Base-by-base conservation (phyloP, 2,329 filamentous ascomycete genomes). In the Trichoderma oligosporum region DNA sequence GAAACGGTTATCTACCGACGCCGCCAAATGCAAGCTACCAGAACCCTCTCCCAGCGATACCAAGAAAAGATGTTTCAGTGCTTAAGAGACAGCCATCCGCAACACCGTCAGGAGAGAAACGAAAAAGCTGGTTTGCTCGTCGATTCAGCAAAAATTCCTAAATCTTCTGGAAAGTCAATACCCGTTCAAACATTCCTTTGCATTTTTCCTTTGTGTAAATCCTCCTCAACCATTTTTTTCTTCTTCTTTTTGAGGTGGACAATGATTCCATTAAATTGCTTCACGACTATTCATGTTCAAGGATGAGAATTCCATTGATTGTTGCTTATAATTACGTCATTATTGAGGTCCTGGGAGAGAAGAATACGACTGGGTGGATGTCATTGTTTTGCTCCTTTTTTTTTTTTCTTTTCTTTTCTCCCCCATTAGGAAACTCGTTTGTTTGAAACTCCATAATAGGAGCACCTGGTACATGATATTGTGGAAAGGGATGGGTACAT, bases 101-200 rank as follows among this genome's bases (percentile, higher is more conserved):
- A 25, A 65, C 66, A 47, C 65, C 60, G 20, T 52, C 33, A 18
- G 68, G 68, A 11, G 87, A 91, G 60, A 96, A 96, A 79, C 82
- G 89, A 62, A 92, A 91, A 80, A 94, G 91, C 70, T 96, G 92
- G 91, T 86, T 97, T 66, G 84, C 88, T 68, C 84, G 85, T 65
- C 82, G 86, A 56, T 94, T 96, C 72, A 94, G 88, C 78, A 91
- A 80, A 68, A 73, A 74, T 27, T 70, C 70, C 11, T 60, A 48
- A 52, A 51, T 35, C 39, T 42, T 31, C 36, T 36, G 38, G 36
- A 51, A 42, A 36, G 18, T 27, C 14, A 47, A 39, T 36, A 46
- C 39, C 36, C 27, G 20, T 46, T 54, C 24, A 5, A 45, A 27
- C 51, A 46, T 29, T 54, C 51, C 51, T 36, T 54, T 35, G 39